Conservation (phyloP, 257 asterid species). For the Salvia miltiorrhiza region DNA sequence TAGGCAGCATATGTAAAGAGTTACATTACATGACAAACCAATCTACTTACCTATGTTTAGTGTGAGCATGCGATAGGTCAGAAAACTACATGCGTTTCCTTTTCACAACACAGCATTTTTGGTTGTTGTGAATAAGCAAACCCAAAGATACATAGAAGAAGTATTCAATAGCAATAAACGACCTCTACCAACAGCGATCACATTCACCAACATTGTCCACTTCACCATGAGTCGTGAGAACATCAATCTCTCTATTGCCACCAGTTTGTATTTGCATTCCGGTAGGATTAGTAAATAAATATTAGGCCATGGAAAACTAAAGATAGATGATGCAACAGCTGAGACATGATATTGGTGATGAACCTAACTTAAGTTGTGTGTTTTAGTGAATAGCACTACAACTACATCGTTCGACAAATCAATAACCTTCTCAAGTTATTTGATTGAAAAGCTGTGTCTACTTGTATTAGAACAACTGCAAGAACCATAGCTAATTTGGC, state of each 20-base stretch:
- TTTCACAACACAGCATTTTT: neutral
- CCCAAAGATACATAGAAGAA: neutral
- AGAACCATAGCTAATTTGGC: neutral
- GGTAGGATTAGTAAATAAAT: no score
- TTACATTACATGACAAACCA: neutral
- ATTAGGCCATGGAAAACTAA: neutral
- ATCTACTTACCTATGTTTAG: neutral
- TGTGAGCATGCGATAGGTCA: neutral
- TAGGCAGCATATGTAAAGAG: slow-evolving; percentile 1
- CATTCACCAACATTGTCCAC: neutral
- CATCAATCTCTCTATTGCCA: neutral
- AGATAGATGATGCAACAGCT: neutral
- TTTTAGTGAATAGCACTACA: no score
- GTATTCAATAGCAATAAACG: neutral
- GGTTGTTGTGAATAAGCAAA: neutral
- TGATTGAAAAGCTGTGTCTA: neutral
- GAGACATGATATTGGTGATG: neutral
- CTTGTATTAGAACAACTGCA: neutral
- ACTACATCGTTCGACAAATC: no score
- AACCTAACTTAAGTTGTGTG: neutral
- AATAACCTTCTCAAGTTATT: neutral
- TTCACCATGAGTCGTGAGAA: neutral
- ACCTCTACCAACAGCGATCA: neutral
- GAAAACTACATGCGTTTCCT: neutral
- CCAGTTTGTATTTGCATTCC: neutral